phyloP scores from a whole-genome alignment of 148 eudicot species.

The Polygonum aviculare region DNA sequence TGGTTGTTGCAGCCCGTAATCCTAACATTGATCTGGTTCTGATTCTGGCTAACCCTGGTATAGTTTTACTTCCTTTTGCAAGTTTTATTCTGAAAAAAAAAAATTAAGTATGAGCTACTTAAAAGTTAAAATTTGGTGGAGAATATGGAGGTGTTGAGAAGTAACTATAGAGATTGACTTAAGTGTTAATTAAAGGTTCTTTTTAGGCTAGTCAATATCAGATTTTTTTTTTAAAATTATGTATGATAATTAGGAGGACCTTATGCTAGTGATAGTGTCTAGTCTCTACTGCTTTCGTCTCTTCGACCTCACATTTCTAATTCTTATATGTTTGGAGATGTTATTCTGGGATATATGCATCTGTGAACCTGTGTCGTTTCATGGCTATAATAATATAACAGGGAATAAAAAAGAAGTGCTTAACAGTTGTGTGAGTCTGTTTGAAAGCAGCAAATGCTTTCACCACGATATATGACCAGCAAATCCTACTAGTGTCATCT shows the following conservation, averaged over 20 bases:
- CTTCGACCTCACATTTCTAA: not conserved
- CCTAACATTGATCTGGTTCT: conserved; percentile 52
- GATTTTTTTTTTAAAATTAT: not conserved
- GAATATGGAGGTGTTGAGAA: not conserved
- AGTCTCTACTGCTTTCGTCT: not conserved
- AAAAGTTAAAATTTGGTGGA: not conserved
- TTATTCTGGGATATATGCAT: not conserved
- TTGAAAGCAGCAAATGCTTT: too few relatives aligned
- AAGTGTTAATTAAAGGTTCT: not conserved
- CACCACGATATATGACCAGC: not conserved
- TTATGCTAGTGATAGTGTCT: not conserved
- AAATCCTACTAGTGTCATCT: not conserved
- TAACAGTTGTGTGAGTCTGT: not conserved
- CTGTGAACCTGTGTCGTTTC: not conserved
- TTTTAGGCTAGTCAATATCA: not conserved
- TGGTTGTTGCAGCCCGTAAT: conserved; percentile 66
- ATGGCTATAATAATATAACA: not conserved
- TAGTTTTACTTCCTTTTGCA: not conserved
- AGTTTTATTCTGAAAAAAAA: not conserved
- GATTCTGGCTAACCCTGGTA: conserved; percentile 33
- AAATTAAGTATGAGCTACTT: not conserved
- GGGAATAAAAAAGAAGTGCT: not conserved
- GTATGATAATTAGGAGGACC: not conserved
- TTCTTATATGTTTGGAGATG: not conserved
- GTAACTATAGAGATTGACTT: not conserved